Base-by-base conservation (phyloP, 225 moss, liverwort and hornwort genomes). In the Physcomitrellopsis africana region DNA sequence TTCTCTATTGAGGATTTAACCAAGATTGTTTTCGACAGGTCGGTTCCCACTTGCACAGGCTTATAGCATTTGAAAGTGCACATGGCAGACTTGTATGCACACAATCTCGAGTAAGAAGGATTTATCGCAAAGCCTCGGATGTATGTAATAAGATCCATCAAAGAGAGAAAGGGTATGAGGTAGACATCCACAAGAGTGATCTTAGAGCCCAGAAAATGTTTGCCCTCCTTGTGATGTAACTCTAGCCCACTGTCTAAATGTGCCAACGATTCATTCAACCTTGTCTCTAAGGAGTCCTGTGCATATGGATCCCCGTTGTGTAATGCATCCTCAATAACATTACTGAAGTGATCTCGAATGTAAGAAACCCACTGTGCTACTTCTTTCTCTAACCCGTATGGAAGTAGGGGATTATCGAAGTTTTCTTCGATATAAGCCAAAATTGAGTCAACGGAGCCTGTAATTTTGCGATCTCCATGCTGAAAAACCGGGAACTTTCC, bases 161-260 rank as follows among this genome's bases (percentile, higher is more conserved):
- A 67, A 17, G 88, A 87, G 18, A 97, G 78, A 14, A 89, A 82
- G 11, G 96, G 96, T 1, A 97, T 87, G 65, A 97, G 77, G 66
- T 94, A 82, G 23, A 97, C 92, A 70, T 97, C 96, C 0, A 89
- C 92, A 37, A 97, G 85, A 0, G 91, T 92, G 61, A 94, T 92
- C 69, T 89, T 83, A 0, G 80, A 55, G 10, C 94, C 96, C 51
- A 97, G 78, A 42, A 87, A 87, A 58, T 66, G 82, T 2, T 64
- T 79, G 0, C 84, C 87, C 73, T 82, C 67, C 1, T 1, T 49
- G 5, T 79, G 65, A 29, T 81, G 32, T 0, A 55, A 19, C 22
- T 44, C 70, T 10, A 84, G 65, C 15, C 82, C 95, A 4, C 24
- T n/a, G 54, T 96, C 84, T 18, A 93, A 72, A 65, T 77, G 80